Conservation (phyloP, 2,329 filamentous ascomycete genomes). For the Alternaria burnsii region DNA sequence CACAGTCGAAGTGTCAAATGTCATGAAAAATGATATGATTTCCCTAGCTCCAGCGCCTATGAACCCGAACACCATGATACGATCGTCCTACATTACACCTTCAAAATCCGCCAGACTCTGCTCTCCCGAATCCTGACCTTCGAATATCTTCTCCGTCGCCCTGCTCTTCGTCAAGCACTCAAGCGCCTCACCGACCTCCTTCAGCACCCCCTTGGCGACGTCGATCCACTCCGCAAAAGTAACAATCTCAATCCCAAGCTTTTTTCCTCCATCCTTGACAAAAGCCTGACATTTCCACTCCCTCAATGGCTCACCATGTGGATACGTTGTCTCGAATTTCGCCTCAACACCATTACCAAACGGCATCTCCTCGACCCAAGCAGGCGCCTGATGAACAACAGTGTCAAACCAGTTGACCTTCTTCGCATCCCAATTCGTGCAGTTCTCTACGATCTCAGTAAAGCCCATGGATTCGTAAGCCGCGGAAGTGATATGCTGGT, state of each 20-base stretch:
- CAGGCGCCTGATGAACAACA: conserved; percentile 52
- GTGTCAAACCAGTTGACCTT: conserved; percentile 48
- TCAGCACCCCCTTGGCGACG: conserved; percentile 62
- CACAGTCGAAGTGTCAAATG: neutral
- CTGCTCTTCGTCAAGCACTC: conserved; percentile 31
- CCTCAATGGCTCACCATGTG: conserved; percentile 51
- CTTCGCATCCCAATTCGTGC: conserved; percentile 43
- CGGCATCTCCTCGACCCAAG: conserved; percentile 66
- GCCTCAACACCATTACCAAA: conserved; percentile 50
- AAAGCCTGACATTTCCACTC: conserved; percentile 70
- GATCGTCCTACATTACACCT: conserved; percentile 27
- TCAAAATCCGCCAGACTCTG: conserved; percentile 30
- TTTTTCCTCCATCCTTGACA: conserved; percentile 58
- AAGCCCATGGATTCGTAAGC: conserved; percentile 50
- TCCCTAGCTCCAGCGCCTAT: neutral
- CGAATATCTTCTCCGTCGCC: conserved; percentile 33
- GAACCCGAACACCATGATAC: neutral
- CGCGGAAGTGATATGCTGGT: conserved; percentile 45
- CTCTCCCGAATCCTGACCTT: neutral
- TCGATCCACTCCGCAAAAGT: conserved; percentile 65
- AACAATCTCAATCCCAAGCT: conserved; percentile 66
- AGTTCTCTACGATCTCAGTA: conserved; percentile 45
- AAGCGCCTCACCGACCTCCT: conserved; percentile 49
- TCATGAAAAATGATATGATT: neutral
- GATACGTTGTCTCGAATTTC: conserved; percentile 65